Conservation (phyloP, 352 stramenopile genomes). For the Phytopythium montanum region DNA sequence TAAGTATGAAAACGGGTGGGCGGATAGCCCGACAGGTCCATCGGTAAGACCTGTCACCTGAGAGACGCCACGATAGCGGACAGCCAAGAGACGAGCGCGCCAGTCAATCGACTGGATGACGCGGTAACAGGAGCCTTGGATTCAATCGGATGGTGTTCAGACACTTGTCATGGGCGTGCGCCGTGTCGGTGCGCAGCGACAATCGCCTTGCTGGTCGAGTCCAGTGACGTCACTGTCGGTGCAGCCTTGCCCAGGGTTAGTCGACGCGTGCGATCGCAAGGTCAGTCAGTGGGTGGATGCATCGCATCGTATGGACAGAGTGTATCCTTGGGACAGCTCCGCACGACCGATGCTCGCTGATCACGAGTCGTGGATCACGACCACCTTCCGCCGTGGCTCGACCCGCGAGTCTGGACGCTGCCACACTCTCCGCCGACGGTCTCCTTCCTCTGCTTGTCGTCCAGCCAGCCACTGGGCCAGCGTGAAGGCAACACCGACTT, state of each 20-base stretch:
- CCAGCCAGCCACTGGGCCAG: too few relatives aligned
- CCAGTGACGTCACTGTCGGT: not conserved
- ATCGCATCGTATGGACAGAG: not conserved
- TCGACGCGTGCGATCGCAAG: not conserved
- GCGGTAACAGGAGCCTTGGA: not conserved
- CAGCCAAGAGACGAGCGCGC: not conserved
- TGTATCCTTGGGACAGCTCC: not conserved
- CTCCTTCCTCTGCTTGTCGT: too few relatives aligned
- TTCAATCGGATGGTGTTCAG: not conserved
- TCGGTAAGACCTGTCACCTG: not conserved
- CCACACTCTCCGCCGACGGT: too few relatives aligned
- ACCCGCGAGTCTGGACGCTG: too few relatives aligned
- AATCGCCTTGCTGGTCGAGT: not conserved
- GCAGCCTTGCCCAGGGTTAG: not conserved
- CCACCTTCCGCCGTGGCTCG: too few relatives aligned
- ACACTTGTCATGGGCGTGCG: not conserved
- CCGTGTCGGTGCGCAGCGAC: not conserved
- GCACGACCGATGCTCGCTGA: not conserved
- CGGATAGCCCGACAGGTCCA: not conserved
- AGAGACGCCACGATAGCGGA: not conserved
- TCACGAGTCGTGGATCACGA: not conserved
- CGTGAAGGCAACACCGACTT: too few relatives aligned
- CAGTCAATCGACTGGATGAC: not conserved
- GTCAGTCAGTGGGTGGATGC: not conserved
- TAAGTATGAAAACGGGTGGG: not conserved